Evolutionary conservation across 306 rosid species (phyloP).

Genomic region (Prunus campanulata): DNA sequence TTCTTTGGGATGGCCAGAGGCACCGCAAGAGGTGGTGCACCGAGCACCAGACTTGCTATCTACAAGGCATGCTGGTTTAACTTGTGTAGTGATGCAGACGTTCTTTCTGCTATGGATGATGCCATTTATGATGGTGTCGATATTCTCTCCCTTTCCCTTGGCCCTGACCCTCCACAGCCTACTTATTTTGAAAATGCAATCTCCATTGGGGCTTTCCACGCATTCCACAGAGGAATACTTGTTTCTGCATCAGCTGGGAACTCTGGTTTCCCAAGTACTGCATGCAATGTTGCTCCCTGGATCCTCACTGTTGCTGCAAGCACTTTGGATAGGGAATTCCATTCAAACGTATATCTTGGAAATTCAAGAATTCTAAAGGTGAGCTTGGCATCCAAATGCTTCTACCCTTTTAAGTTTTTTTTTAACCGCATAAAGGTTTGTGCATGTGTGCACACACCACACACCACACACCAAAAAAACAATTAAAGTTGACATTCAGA

Average conservation of each 20-base stretch:
- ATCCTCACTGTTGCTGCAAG: conserved; percentile 80
- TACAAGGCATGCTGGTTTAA: conserved; percentile 75
- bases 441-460: background rate
- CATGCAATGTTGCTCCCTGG: conserved; percentile 76
- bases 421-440: background rate
- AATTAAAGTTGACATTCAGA: background rate
- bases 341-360: conserved; percentile 55
- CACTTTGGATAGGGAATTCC: conserved; percentile 54
- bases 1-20: conserved; percentile 57
- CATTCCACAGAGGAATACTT: conserved; percentile 57
- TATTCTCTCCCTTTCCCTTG: conserved; percentile 65
- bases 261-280: conserved; percentile 58
- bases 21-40: conserved; percentile 68
- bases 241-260: conserved; percentile 78
- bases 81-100: conserved; percentile 51
- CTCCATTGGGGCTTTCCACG: conserved; percentile 64
- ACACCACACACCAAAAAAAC: background rate
- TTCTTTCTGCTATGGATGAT: conserved; percentile 64
- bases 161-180: conserved; percentile 61
- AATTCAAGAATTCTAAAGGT: conserved; percentile 61
- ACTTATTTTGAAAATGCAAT: conserved; percentile 44
- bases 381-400: conserved; percentile 6
- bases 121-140: conserved; percentile 71
- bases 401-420: background rate
- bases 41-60: conserved; percentile 61